Evolutionary conservation across 2,329 filamentous ascomycete genomes (phyloP).

Genomic region (Capronia americana): DNA sequence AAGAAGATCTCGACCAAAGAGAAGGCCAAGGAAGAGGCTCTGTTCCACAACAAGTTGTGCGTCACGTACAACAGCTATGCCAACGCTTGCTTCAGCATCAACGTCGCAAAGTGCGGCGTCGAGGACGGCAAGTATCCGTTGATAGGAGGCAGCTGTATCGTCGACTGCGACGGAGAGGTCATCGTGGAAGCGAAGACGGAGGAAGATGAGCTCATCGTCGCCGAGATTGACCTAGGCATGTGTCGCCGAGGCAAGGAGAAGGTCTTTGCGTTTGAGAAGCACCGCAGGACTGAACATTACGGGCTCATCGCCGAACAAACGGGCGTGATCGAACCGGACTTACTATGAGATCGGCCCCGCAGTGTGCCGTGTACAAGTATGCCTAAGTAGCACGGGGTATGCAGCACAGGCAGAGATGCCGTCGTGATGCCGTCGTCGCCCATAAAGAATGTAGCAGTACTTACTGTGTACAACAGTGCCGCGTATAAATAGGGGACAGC

Average conservation of each 20-base stretch:
- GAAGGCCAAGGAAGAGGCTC: constrained; percentile 55
- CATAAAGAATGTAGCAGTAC: too few species aligned
- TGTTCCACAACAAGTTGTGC: constrained; percentile 60
- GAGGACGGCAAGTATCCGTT: constrained; percentile 60
- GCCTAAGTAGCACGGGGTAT: neutral
- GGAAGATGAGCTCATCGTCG: constrained; percentile 60
- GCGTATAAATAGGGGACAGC: neutral
- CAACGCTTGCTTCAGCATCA: constrained; percentile 60
- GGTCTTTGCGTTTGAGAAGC: constrained; percentile 47
- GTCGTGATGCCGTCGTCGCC: constrained; percentile 15
- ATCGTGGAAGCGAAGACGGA: constrained; percentile 57
- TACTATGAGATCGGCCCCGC: neutral
- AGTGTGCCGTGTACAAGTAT: too few species aligned
- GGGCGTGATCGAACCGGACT: constrained; percentile 48
- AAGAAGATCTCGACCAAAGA: constrained; percentile 51
- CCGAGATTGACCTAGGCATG: constrained; percentile 57
- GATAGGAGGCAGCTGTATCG: constrained; percentile 58
- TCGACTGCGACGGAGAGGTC: constrained; percentile 57
- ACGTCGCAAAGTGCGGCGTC: constrained; percentile 57
- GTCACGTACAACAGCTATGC: constrained; percentile 62
- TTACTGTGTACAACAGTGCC: too few species aligned
- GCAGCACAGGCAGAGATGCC: constrained; percentile 26
- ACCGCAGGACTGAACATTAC: constrained; percentile 45
- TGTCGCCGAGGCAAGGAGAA: constrained; percentile 58
- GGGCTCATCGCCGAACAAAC: constrained; percentile 41